phyloP scores from a whole-genome alignment of 306 rosid species.

The Quercus robur region DNA sequence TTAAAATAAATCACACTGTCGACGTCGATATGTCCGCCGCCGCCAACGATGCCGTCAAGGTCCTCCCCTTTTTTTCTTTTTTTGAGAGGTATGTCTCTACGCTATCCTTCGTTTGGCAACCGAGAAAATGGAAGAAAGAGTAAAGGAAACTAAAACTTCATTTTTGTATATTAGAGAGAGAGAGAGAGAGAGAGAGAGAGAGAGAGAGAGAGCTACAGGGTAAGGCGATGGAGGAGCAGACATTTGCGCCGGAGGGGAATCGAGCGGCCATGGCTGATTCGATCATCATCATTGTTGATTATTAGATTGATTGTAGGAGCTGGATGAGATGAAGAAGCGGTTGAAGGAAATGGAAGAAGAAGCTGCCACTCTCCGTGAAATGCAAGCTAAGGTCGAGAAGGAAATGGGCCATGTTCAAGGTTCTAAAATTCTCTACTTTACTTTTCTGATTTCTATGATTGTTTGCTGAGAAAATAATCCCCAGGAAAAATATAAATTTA shows the following conservation, averaged over 20 bases:
- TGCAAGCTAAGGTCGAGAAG: conserved; percentile 96
- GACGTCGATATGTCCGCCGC: too few relatives aligned
- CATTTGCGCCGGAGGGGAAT: conserved; percentile 44
- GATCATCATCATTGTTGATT: conserved; percentile 37
- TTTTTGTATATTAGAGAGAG: not conserved
- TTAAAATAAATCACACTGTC: too few relatives aligned
- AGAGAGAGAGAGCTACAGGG: conserved; percentile 1
- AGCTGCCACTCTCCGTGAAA: conserved; percentile 91
- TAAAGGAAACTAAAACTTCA: not conserved
- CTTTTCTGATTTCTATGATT: not conserved
- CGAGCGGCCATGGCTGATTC: conserved; percentile 72
- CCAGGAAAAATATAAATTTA: not conserved
- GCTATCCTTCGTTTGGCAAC: not conserved
- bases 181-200: too few relatives aligned
- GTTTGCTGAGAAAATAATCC: not conserved
- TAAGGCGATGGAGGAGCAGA: conserved; percentile 40
- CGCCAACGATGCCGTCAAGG: too few relatives aligned
- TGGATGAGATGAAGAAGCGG: conserved; percentile 91
- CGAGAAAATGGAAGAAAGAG: conserved; percentile 4
- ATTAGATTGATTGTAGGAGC: conserved; percentile 33
- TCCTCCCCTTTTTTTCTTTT: too few relatives aligned
- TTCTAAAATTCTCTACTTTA: not conserved
- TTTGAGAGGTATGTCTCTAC: not conserved
- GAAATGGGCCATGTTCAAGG: conserved; percentile 95
- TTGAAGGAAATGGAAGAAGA: conserved; percentile 96